phyloP scores from a whole-genome alignment of 352 stramenopile genomes.

The Blastocystis hominis region DNA sequence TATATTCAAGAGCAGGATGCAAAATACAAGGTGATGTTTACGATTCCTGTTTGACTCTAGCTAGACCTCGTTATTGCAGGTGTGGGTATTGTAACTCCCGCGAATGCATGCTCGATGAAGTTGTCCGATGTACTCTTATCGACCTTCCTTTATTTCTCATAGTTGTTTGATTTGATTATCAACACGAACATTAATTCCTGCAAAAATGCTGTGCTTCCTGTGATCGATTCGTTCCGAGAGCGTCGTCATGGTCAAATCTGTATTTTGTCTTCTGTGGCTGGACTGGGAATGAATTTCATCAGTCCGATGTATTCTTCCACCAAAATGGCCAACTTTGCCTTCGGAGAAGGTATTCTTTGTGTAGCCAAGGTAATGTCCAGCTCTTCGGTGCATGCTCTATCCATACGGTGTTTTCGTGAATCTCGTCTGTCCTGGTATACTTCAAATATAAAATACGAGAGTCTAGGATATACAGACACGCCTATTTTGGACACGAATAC shows the following conservation, averaged over 20 bases:
- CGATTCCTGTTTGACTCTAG: background rate
- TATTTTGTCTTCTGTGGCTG: slow-evolving; percentile 52
- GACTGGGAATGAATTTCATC: slow-evolving; percentile 55
- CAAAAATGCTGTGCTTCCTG: slow-evolving; percentile 30
- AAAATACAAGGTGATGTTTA: background rate
- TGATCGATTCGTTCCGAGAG: slow-evolving; percentile 46
- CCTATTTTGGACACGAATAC: slow-evolving; percentile 46
- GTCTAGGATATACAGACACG: slow-evolving; percentile 6
- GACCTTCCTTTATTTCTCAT: background rate
- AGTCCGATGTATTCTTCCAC: slow-evolving; percentile 42
- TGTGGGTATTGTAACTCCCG: background rate
- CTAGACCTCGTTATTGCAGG: slow-evolving; percentile 31
- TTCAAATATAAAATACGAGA: background rate
- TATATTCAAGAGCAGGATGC: slow-evolving; percentile 20
- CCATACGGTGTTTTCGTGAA: slow-evolving; percentile 49
- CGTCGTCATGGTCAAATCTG: slow-evolving; percentile 45
- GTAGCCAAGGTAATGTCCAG: background rate
- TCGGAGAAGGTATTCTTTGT: slow-evolving; percentile 19
- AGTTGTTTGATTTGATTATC: slow-evolving; percentile 45
- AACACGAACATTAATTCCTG: slow-evolving; percentile 10
- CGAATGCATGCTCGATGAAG: background rate
- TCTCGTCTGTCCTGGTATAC: slow-evolving; percentile 35
- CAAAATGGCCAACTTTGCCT: slow-evolving; percentile 24
- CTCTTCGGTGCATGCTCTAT: background rate
- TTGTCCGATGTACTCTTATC: background rate